phyloP scores from a whole-genome alignment of 208 protist genomes.

The Leishmania major region DNA sequence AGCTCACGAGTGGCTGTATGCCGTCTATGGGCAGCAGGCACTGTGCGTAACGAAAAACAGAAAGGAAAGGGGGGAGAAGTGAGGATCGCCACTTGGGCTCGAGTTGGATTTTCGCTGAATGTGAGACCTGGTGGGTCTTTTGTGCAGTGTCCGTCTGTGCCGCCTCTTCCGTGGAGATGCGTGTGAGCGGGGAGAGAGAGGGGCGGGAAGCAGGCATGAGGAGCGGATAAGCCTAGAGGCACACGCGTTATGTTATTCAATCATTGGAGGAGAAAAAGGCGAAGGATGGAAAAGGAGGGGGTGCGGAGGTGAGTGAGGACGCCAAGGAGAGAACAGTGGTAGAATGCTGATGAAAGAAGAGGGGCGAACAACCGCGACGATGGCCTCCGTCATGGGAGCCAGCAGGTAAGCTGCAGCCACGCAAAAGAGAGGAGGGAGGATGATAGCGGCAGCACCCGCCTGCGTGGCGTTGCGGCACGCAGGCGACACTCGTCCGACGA shows the following conservation, averaged over 20 bases:
- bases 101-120: not conserved
- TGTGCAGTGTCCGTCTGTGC: not conserved
- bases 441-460: not conserved
- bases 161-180: not conserved
- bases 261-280: not conserved
- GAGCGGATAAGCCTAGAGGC: not conserved
- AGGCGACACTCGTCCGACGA: not conserved
- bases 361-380: not conserved
- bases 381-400: not conserved
- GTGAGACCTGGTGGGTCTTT: not conserved
- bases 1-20: not conserved
- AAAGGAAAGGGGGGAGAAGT: not conserved
- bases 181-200: not conserved
- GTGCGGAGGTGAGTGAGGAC: not conserved
- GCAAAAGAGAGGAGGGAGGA: not conserved
- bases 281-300: not conserved
- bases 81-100: not conserved
- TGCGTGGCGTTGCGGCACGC: no score
- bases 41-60: not conserved
- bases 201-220: not conserved
- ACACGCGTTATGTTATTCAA: not conserved
- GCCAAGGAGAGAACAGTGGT: not conserved
- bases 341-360: not conserved
- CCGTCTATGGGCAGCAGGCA: not conserved
- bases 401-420: not conserved